phyloP scores from a whole-genome alignment of 2,329 filamentous ascomycete species.

The Alternaria sp. region DNA sequence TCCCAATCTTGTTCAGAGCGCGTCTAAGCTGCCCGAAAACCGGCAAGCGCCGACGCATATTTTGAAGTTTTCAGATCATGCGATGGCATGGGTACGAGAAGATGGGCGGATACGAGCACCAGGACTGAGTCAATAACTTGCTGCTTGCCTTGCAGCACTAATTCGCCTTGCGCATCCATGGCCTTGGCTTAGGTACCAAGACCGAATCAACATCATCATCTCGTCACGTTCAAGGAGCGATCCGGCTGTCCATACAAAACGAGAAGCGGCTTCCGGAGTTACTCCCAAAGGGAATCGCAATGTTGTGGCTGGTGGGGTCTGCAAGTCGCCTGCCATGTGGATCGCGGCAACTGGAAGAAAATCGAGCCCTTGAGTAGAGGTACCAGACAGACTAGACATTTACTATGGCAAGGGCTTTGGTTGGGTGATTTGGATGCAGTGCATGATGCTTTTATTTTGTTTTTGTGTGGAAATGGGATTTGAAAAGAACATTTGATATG shows the following conservation, averaged over 20 bases:
- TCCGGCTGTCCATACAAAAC: conserved; percentile 6
- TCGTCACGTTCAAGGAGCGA: conserved; percentile 11
- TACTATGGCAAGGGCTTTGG: conserved; percentile 1
- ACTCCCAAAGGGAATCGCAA: not conserved
- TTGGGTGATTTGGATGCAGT: conserved; percentile 3
- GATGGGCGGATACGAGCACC: conserved; percentile 23
- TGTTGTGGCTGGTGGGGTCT: conserved; percentile 13
- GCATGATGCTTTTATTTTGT: not conserved
- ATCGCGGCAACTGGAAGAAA: not conserved
- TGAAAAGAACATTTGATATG: conserved; percentile 5
- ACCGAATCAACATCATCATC: conserved; percentile 12
- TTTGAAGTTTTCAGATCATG: conserved; percentile 6
- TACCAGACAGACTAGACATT: not conserved
- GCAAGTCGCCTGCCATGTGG: not conserved
- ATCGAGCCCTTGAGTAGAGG: not conserved
- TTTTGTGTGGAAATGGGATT: not conserved
- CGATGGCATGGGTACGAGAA: conserved; percentile 12
- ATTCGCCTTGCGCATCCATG: conserved; percentile 6
- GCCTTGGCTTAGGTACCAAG: conserved; percentile 16
- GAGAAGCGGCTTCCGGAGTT: conserved; percentile 16
- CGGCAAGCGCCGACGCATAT: conserved; percentile 4
- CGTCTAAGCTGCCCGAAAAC: not conserved
- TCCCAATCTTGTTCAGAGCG: not conserved
- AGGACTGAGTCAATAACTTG: conserved; percentile 29
- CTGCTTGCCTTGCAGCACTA: conserved; percentile 26